Evolutionary conservation across 805 yeast species (phyloP).

Genomic region (Blastobotrys robertii): DNA sequence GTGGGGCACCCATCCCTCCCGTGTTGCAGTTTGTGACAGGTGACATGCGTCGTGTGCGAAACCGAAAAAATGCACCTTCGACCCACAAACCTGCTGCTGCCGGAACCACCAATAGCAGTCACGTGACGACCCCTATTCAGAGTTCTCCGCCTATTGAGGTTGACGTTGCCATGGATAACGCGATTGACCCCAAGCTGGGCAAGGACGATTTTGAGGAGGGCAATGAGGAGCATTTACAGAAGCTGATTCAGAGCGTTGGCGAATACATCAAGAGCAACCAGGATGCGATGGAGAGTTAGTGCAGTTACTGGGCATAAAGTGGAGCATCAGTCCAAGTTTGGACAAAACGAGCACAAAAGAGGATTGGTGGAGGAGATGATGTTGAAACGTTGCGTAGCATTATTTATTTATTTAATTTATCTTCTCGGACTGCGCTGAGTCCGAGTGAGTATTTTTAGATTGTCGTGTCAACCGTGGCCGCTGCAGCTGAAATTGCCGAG

Average conservation of each 20-base stretch:
- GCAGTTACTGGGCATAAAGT: too few relatives aligned
- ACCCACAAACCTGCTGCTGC: constrained; percentile 1
- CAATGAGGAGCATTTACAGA: constrained; percentile 17
- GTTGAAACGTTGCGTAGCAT: too few relatives aligned
- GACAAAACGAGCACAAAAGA: too few relatives aligned
- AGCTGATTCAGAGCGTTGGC: constrained; percentile 22
- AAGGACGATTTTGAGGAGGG: constrained; percentile 5
- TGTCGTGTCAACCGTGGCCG: too few relatives aligned
- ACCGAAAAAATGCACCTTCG: not conserved
- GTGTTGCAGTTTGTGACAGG: constrained; percentile 83
- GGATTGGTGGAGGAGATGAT: too few relatives aligned
- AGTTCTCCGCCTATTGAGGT: not conserved
- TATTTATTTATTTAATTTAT: too few relatives aligned
- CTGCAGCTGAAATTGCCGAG: too few relatives aligned
- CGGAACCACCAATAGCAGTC: not conserved
- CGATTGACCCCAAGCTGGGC: not conserved
- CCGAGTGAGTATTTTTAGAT: too few relatives aligned
- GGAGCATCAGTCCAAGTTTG: too few relatives aligned
- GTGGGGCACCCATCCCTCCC: constrained; percentile 67
- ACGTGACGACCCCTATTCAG: not conserved
- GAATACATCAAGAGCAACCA: constrained; percentile 18
- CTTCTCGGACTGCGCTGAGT: too few relatives aligned
- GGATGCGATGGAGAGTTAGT: too few relatives aligned
- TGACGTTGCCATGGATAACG: too few relatives aligned
- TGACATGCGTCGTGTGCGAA: constrained; percentile 30